Percentiles rank a stretch among this genome's conserved stretches.
These are phyloP conservation scores for Leptodontidium sp. DNA, from an alignment of 2,329 filamentous ascomycete genomes.

Conservation along the genomic window DNA sequence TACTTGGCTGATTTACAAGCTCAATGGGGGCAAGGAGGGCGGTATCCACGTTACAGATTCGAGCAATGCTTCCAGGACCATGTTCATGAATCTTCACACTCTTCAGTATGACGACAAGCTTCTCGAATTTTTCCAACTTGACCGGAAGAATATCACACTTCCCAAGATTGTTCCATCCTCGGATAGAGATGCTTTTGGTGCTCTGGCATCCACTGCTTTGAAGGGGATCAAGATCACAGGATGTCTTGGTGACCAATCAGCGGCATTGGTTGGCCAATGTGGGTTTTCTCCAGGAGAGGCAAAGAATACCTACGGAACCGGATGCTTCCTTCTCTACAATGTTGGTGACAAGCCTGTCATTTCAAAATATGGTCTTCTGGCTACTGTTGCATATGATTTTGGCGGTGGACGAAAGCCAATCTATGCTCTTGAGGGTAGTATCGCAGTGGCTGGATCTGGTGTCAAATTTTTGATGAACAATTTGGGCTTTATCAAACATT, in stretches of 20 bases:
- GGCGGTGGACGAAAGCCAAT: constrained; percentile 68
- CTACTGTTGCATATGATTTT: constrained; percentile 81
- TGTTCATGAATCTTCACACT: constrained; percentile 86
- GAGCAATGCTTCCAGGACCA: constrained; percentile 84
- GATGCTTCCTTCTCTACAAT: constrained; percentile 86
- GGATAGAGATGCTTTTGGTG: constrained; percentile 73
- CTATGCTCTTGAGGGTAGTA: constrained; percentile 80
- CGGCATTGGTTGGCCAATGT: constrained; percentile 81
- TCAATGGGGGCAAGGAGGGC: constrained; percentile 73
- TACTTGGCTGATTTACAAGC: constrained; percentile 80
- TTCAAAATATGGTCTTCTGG: constrained; percentile 78
- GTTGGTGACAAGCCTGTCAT: constrained; percentile 82
- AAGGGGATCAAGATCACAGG: constrained; percentile 76
- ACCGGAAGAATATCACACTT: constrained; percentile 72
- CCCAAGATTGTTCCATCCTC: constrained; percentile 82
- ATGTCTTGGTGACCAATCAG: constrained; percentile 83
- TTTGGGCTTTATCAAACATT: constrained; percentile 67
- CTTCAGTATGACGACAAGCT: constrained; percentile 78
- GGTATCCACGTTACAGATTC: constrained; percentile 79
- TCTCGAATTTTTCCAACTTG: constrained; percentile 77
- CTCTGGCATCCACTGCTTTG: constrained; percentile 65
- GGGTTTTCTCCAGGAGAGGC: constrained; percentile 78
- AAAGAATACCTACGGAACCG: constrained; percentile 88
- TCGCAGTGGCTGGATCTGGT: constrained; percentile 79
- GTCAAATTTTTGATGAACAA: constrained; percentile 77